Conservation (phyloP, 1,284 basidiomycete species). For the Ganoderma lucidum region DNA sequence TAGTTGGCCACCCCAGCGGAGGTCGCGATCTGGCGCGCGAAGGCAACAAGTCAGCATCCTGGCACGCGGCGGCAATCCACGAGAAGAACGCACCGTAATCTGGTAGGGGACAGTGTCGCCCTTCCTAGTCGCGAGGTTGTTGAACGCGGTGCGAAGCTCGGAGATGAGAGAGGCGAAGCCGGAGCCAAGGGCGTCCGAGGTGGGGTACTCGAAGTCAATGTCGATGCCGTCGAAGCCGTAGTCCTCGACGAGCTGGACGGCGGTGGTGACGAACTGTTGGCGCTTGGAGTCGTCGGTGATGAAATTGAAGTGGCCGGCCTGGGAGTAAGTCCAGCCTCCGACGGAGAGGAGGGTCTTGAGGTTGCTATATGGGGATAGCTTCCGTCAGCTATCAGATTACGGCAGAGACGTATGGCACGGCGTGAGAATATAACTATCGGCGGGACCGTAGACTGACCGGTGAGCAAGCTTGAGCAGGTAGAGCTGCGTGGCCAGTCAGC, state of each 20-base stretch:
- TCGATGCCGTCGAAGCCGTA: slow-evolving; percentile 90
- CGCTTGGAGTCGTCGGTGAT: slow-evolving; percentile 63
- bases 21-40: slow-evolving; percentile 43
- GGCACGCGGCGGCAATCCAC: background rate
- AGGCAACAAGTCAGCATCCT: background rate
- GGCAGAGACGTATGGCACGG: slow-evolving; percentile 28
- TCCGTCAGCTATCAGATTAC: background rate
- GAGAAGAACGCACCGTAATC: slow-evolving; percentile 51
- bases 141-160: slow-evolving; percentile 62
- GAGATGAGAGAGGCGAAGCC: slow-evolving; percentile 68
- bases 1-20: slow-evolving; percentile 78
- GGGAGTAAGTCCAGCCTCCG: slow-evolving; percentile 81
- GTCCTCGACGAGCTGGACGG: slow-evolving; percentile 82
- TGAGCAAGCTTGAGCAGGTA: slow-evolving; percentile 78
- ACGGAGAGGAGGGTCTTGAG: slow-evolving; percentile 82
- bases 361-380: slow-evolving; percentile 51
- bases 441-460: slow-evolving; percentile 43
- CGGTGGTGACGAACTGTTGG: slow-evolving; percentile 73
- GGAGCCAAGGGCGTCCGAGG: slow-evolving; percentile 57
- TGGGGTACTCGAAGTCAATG: slow-evolving; percentile 75
- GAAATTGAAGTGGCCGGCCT: slow-evolving; percentile 71
- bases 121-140: slow-evolving; percentile 58
- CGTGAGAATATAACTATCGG: background rate
- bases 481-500: slow-evolving; percentile 40
- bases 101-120: slow-evolving; percentile 68